These are phyloP conservation scores for Henckelia pumila DNA, from an alignment of 257 asterid genomes.

Conservation along the genomic window DNA sequence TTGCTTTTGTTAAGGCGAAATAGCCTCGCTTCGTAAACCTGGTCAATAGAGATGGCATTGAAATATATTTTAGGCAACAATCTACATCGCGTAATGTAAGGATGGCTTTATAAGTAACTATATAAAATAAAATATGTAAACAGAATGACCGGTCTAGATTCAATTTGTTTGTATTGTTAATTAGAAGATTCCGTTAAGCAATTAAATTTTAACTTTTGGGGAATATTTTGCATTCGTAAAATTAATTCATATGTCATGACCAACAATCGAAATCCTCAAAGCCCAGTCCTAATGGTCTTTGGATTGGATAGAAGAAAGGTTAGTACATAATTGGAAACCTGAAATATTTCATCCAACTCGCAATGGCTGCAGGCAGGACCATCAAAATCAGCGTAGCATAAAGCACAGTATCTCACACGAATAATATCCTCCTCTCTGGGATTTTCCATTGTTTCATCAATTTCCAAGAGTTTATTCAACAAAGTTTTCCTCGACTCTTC, in stretches of 20 bases:
- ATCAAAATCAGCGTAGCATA: constrained; percentile 65
- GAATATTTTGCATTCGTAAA: too few relatives aligned
- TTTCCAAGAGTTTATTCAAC: constrained; percentile 70
- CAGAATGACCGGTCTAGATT: too few relatives aligned
- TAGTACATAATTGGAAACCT: constrained; percentile 48
- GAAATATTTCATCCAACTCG: constrained; percentile 89
- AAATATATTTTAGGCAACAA: too few relatives aligned
- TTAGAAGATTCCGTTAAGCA: too few relatives aligned
- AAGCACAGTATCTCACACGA: constrained; percentile 79
- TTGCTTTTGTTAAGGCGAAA: constrained; percentile 78
- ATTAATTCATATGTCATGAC: too few relatives aligned
- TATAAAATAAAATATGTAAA: too few relatives aligned
- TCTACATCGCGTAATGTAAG: too few relatives aligned
- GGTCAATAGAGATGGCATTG: too few relatives aligned
- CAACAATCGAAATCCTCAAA: too few relatives aligned
- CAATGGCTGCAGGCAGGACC: constrained; percentile 89
- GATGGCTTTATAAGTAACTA: too few relatives aligned
- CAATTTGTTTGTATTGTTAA: too few relatives aligned
- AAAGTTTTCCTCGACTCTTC: constrained; percentile 72
- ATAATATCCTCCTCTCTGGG: constrained; percentile 77
- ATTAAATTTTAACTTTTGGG: too few relatives aligned
- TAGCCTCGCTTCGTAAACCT: constrained; percentile 93
- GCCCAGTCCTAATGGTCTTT: background rate
- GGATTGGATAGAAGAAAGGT: constrained; percentile 5
- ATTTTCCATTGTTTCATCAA: constrained; percentile 77